Base-by-base conservation (phyloP, 2,329 filamentous ascomycete species). In the Neonectria sp. region DNA sequence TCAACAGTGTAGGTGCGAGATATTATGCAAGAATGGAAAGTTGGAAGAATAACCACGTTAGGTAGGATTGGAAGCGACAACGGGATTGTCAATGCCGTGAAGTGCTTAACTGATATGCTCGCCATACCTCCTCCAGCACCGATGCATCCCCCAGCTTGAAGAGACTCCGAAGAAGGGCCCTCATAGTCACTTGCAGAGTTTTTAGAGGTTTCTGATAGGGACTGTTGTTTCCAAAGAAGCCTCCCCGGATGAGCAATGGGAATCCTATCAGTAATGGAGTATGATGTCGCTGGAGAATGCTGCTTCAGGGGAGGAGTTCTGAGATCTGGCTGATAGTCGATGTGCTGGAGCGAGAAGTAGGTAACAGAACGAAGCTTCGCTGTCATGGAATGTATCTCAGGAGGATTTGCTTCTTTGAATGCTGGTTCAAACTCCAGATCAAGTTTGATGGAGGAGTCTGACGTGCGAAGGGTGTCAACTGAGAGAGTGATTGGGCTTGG, bases 21-120 rank as follows among this genome's bases (percentile, higher is more conserved):
- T 1, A 73, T 55, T 0, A 75, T 46, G 7, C 73, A 75, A 2
- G 71, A 71, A 24, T 69, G 62, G 9, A 75, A 75, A 0, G 60
- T 71, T 0, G 71, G 73, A 5, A 75, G 60, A 8, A 74, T 24
- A 0, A 73, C 29, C 46, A 62, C 68, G 5, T 60, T 71, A 6
- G 64, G 51, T 0, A 66, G 61, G 3, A 53, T 57, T 11, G 73
- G 68, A 3, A 75, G 60, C 15, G 37, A 60, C 13, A 75, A 62
- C 0, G 61, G 61, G 0, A 75, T 8, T 40, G 6, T 40, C 15
- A 40, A 17, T 17, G 37, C 3, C 8, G 37, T n/a, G 6, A 40
- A 40, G 37, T 40, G 37, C 37, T 40, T 40, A 2, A 40, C 13
- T 40, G 37, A 2, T 17, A 37, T 37, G 13, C 5, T 37, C 13